Base-by-base conservation (phyloP, 2,329 filamentous ascomycete genomes). In the Dactylellina leptospora region DNA sequence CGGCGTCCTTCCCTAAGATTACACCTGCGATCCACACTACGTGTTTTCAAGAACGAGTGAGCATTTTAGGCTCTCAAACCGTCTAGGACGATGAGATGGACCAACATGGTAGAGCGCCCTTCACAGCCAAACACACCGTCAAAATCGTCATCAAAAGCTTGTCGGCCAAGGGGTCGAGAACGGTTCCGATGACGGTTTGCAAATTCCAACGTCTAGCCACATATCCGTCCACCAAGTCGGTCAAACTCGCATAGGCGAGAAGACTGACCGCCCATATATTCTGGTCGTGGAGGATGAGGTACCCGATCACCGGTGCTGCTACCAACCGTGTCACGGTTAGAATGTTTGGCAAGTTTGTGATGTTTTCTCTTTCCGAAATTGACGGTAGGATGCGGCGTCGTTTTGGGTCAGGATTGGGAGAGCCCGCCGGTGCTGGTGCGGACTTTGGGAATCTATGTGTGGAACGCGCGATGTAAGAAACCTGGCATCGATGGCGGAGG, bases 111-210 rank as follows among this genome's bases (percentile, higher is more conserved):
- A 99, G 83, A 11, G 87, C 85, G 2, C 92, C 92, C 76, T 96
- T 92, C 74, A 90, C 84, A 2, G 93, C 92, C 45, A 97, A 82
- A 75, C 90, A 92, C 10, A 93, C 88, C 0, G 93, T 96, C 76
- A 96, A 81, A 66, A 96, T 87, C 0, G 93, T 97, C 95, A 99
- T 97, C 74, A 99, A 85, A 6, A 87, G 86, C 82, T 99, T 99
- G 81, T 99, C 95, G 2, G 95, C 95, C 90, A 97, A 95, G 4
- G 95, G 95, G 78, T 96, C 93, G 74, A 99, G 92, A 27, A 99
- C 87, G 60, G 91, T 96, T 60, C 95, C 95, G 8, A 97, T 92
- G 0, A 99, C 93, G 0, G 95, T 97, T 80, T 95, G 90, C 64
- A 92, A 85, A 54, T 93, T 89, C 87, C 90, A 97, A 71, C 85